phyloP scores from a whole-genome alignment of 371 early-diverging fungal genomes.

The Smittium mucronatum region DNA sequence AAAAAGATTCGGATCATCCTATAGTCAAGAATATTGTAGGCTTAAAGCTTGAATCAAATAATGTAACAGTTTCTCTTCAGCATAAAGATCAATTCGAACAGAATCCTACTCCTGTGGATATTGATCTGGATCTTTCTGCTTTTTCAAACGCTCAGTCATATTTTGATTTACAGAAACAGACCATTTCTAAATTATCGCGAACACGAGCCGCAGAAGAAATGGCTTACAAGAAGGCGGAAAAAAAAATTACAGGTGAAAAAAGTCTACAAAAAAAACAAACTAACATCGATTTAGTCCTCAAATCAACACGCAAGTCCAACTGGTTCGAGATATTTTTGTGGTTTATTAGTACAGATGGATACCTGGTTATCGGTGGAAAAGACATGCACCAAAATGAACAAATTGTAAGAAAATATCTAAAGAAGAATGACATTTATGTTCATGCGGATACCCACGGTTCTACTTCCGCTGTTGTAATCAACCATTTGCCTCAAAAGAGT shows the following conservation, averaged over 20 bases:
- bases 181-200: constrained; percentile 77
- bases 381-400: constrained; percentile 97
- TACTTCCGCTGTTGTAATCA: constrained; percentile 86
- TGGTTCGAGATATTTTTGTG: constrained; percentile 99
- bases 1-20: constrained; percentile 60
- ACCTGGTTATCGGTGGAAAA: constrained; percentile 90
- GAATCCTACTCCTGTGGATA: constrained; percentile 45
- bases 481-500: constrained; percentile 37
- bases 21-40: constrained; percentile 59
- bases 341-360: constrained; percentile 92
- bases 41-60: constrained; percentile 60
- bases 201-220: constrained; percentile 69
- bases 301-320: constrained; percentile 76
- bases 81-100: constrained; percentile 27
- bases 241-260: constrained; percentile 64
- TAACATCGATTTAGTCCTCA: constrained; percentile 43
- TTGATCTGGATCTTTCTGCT: constrained; percentile 75
- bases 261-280: constrained; percentile 34
- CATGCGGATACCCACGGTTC: constrained; percentile 96
- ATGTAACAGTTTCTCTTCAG: constrained; percentile 46
- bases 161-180: constrained; percentile 70
- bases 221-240: constrained; percentile 80
- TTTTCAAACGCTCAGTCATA: constrained; percentile 86
- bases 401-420: constrained; percentile 78
- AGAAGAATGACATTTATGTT: constrained; percentile 81